These are phyloP conservation scores for Skeletonema grethae DNA, from an alignment of 108 stramenopile species.

Conservation along the genomic window DNA sequence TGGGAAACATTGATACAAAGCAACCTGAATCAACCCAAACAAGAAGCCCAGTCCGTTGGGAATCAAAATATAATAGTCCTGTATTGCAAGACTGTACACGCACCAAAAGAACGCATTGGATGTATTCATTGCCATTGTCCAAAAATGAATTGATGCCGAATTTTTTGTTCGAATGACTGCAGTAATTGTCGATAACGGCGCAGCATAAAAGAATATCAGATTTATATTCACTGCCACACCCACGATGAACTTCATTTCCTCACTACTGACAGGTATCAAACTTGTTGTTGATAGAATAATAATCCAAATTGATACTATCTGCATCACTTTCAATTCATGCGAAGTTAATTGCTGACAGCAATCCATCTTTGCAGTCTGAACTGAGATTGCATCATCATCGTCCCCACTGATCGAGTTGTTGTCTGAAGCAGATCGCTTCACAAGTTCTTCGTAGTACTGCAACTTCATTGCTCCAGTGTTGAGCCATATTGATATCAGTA, in stretches of 20 bases:
- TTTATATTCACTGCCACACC: constrained; percentile 51
- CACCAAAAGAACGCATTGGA: constrained; percentile 75
- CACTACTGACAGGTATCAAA: constrained; percentile 22
- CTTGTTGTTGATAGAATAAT: constrained; percentile 31
- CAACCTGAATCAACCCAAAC: constrained; percentile 64
- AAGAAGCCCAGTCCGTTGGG: constrained; percentile 77
- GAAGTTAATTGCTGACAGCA: constrained; percentile 20
- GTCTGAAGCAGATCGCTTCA: constrained; percentile 17
- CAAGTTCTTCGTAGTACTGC: constrained; percentile 54
- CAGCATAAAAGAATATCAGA: constrained; percentile 45
- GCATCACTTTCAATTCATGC: constrained; percentile 30
- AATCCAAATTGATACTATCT: constrained; percentile 29
- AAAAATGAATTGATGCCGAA: constrained; percentile 66
- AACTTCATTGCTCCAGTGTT: constrained; percentile 76
- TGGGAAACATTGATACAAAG: constrained; percentile 40
- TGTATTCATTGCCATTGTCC: constrained; percentile 76
- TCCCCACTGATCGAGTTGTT: background rate
- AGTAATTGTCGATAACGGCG: constrained; percentile 41
- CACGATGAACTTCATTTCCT: constrained; percentile 29
- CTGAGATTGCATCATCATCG: constrained; percentile 3
- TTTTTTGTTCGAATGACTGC: constrained; percentile 35
- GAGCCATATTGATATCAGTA: constrained; percentile 62
- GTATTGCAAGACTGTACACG: constrained; percentile 69
- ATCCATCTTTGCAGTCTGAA: constrained; percentile 5
- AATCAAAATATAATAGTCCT: constrained; percentile 66